phyloP scores from a whole-genome alignment of 768 basidiomycete species.

The Lentinula sp. region DNA sequence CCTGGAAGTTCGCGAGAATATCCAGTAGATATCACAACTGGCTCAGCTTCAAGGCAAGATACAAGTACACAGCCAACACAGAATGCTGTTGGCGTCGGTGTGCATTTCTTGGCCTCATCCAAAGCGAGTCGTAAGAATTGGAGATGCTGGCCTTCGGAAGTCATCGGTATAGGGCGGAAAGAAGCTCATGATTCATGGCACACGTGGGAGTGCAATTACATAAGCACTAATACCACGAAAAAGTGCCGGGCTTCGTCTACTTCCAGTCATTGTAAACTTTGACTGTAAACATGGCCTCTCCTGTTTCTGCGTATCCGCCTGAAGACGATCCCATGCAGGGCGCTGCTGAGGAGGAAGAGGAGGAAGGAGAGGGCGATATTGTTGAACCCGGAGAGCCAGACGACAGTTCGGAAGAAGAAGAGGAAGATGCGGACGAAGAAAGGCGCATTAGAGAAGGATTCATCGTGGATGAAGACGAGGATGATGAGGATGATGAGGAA shows the following conservation, averaged over 20 bases:
- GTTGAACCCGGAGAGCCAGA: constrained; percentile 52
- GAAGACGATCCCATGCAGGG: constrained; percentile 62
- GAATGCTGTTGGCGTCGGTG: constrained; percentile 70
- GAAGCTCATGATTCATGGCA: too few relatives aligned
- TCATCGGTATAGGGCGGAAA: neutral
- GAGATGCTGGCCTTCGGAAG: constrained; percentile 4
- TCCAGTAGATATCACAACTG: constrained; percentile 67
- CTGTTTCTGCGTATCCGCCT: constrained; percentile 26
- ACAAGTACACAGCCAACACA: constrained; percentile 87
- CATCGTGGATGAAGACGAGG: constrained; percentile 88
- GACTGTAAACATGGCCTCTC: constrained; percentile 44
- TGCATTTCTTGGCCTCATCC: constrained; percentile 63
- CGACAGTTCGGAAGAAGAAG: constrained; percentile 86
- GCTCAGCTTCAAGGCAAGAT: constrained; percentile 27
- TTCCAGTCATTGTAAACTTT: neutral
- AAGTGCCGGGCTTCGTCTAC: too few relatives aligned
- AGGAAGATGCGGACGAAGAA: constrained; percentile 88
- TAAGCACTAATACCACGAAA: neutral
- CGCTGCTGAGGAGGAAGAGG: constrained; percentile 35
- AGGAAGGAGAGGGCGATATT: constrained; percentile 52
- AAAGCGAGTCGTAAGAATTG: constrained; percentile 61
- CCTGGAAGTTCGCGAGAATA: constrained; percentile 89
- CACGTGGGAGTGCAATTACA: neutral
- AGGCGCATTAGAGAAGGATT: constrained; percentile 80
- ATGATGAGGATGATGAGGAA: constrained; percentile 66